Base-by-base conservation (phyloP, 352 stramenopile species). In the Globisporangium nodosum region DNA sequence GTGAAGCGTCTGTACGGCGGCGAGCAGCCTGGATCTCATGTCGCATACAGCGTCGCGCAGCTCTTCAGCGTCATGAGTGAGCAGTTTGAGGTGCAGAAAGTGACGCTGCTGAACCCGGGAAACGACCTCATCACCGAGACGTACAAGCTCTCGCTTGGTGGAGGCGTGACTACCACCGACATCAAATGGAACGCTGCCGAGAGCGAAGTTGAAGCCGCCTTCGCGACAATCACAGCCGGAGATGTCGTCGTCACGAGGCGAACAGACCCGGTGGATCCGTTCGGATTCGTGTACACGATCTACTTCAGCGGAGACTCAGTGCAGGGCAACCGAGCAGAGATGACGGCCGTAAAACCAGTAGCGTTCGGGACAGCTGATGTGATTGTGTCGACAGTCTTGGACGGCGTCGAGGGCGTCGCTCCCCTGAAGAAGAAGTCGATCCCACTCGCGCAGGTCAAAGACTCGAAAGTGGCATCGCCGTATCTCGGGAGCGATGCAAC, bases 41-140 rank as follows among this genome's bases (percentile, higher is more conserved):
- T 79, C 8, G 76, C 74, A 2, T 92, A 92, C 49, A 69, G 24
- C 16, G 66, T 94, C 12, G 71, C 65, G 1, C 85, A 90, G 33
- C 56, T 86, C 8, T 94, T 92, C 39, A 78, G 65, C n/a, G 78
- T 94, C 6, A 70, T 84, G 63, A 70, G 71, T 30, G 81, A 92
- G 51, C 75, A 83, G 46, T 87, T 90, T 55, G 78, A 89, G 45
- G 62, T 91, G 7, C 75, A 92, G 49, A 71, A 78, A 24, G 63
- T 94, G 7, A 62, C 71, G 2, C 66, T 91, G 1, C 60, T 42
- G 4, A 90, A 91, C 57, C 56, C 66, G 1, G 58, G 54, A 2
- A 81, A 64, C 21, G 61, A 74, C 40, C 80, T 90, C 45, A 58
- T 53, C 0, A 63, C 53, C 3, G 56, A 63, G 16, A 79, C 50